phyloP scores from a whole-genome alignment of 164 flowering plant genomes.

The Chimonanthus praecox region DNA sequence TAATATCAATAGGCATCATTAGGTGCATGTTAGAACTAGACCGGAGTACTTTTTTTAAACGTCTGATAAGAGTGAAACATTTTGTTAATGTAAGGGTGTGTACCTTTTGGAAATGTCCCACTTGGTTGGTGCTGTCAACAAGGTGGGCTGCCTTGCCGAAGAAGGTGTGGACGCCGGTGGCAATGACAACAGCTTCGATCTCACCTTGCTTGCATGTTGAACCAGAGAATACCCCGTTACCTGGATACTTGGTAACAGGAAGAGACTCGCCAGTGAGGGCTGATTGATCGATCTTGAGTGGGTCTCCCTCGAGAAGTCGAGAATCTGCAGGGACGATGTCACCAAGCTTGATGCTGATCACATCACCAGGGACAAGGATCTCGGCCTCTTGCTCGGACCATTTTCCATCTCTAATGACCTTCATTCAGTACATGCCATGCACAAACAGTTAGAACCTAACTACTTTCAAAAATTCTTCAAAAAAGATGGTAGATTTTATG shows the following conservation, averaged over 20 bases:
- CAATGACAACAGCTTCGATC: constrained; percentile 81
- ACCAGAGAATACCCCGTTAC: constrained; percentile 71
- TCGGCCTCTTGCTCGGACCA: constrained; percentile 81
- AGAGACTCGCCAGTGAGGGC: constrained; percentile 92
- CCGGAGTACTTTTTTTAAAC: background rate
- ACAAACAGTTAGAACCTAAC: background rate
- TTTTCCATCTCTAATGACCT: constrained; percentile 68
- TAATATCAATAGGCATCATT: background rate
- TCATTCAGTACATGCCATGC: background rate
- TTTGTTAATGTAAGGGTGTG: background rate
- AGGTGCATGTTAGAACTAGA: background rate
- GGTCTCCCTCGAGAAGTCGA: constrained; percentile 80
- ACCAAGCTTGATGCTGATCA: constrained; percentile 78
- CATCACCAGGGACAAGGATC: constrained; percentile 78
- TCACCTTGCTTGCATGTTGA: constrained; percentile 96
- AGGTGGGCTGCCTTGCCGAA: constrained; percentile 95
- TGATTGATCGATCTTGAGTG: constrained; percentile 81
- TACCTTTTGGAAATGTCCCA: constrained; percentile 90
- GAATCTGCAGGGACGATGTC: constrained; percentile 92
- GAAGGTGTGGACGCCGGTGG: constrained; percentile 90
- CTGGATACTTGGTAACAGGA: constrained; percentile 67
- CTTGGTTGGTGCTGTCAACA: constrained; percentile 80
- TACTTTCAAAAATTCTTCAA: too few relatives aligned
- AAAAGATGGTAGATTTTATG: too few relatives aligned
- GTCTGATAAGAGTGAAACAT: background rate